Conservation (phyloP, 1,139 yeast species). For the Candida neerlandica region DNA sequence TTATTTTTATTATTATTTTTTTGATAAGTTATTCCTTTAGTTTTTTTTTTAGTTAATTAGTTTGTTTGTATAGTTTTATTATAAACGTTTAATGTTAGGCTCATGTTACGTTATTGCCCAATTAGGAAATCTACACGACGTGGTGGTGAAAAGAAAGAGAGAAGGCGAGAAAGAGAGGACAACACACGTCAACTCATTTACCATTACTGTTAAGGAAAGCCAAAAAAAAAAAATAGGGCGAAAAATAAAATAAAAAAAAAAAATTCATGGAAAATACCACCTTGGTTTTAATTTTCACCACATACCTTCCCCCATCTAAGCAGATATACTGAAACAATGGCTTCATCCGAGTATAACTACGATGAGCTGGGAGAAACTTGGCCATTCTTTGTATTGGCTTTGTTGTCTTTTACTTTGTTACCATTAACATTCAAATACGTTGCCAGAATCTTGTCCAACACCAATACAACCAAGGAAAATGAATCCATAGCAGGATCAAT, state of each 20-base stretch:
- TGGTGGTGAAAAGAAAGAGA: not conserved
- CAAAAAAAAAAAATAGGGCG: not conserved
- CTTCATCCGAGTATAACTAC: constrained; percentile 61
- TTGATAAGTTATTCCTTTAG: not conserved
- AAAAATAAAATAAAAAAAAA: constrained; percentile 3
- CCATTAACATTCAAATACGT: constrained; percentile 66
- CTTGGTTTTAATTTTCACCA: no score
- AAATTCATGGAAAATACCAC: not conserved
- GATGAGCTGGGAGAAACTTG: constrained; percentile 94
- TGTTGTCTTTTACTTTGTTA: constrained; percentile 59
- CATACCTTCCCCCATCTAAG: not conserved
- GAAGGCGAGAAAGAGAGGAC: constrained; percentile 1
- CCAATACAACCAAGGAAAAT: constrained; percentile 28
- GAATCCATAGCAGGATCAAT: constrained; percentile 37
- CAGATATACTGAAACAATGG: constrained; percentile 10
- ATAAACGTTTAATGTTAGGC: not conserved
- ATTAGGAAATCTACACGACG: constrained; percentile 1
- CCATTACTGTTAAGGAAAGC: no score
- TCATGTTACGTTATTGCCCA: not conserved
- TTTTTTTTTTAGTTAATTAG: not conserved
- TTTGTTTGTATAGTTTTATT: not conserved
- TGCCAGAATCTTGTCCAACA: constrained; percentile 23
- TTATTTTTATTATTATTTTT: not conserved
- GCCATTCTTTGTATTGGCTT: constrained; percentile 89
- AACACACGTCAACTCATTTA: constrained; percentile 7